Base-by-base conservation (phyloP, 148 eudicot genomes). In the Cornus suecica region DNA sequence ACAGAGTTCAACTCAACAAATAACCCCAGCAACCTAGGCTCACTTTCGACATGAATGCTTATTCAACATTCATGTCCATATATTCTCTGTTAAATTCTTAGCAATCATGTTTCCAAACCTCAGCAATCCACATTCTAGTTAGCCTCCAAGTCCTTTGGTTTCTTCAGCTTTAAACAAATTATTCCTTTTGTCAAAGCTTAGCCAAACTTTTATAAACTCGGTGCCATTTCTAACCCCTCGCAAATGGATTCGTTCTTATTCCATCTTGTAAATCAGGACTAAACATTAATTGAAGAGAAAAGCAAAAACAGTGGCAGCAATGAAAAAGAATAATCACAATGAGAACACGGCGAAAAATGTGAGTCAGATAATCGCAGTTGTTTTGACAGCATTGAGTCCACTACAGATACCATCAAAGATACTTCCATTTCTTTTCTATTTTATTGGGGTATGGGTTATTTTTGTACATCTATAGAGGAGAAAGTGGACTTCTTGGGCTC, bases 221-320 rank as follows among this genome's bases (percentile, higher is more conserved):
- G 62, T 58, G 62, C 62, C 62, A 58, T 20, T 25, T 58, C 62
- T 58, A 58, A 58, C 62, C 62, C 62, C 62, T 58, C 7, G n/a
- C 62, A 58, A 58, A 58, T 58, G 25, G 25, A 58, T 58, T n/a
- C 24, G 22, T n/a, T 58, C 24, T 22, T 58, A 22, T 58, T 58
- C 24, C 9, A 18, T 22, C 7, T 18, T 58, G 22, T 22, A 22
- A 3, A 22, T n/a, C 13, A 48, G 1, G 18, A 48, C 0, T 11
- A 48, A 48, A 48, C 13, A 48, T 48, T 37, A 6, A 37, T 37
- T 37, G 9, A 3, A 4, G 9, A 37, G 8, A 37, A 37, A 37
- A 37, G 42, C 9, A 37, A 37, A 37, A 37, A 37, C 42, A 1
- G 42, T 37, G 42, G 58, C 2, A 20, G 5, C 58, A 15, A 52